phyloP scores from a whole-genome alignment of 177 flowering plant genomes.

The Tripterygium wilfordii region DNA sequence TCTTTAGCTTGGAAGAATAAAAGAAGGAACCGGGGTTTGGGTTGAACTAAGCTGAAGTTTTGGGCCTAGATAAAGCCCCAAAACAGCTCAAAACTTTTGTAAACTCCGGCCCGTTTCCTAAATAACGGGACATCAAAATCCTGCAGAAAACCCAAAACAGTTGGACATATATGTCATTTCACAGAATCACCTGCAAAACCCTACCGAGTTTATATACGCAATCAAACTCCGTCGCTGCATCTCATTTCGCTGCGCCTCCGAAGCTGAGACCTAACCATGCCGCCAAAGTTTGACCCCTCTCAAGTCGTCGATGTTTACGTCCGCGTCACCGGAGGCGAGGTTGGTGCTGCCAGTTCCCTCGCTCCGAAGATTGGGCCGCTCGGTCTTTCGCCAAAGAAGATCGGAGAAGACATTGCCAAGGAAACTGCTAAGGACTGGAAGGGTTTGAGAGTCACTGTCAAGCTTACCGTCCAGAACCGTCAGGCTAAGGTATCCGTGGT shows the following conservation, averaged over 20 bases:
- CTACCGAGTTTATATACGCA: background rate
- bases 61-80: too few species aligned
- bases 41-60: too few species aligned
- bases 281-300: constrained; percentile 43
- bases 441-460: constrained; percentile 84
- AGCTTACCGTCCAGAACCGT: constrained; percentile 83
- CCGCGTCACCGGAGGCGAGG: constrained; percentile 48
- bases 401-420: constrained; percentile 84
- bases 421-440: constrained; percentile 92
- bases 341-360: constrained; percentile 45
- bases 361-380: constrained; percentile 51
- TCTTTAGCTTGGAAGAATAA: too few species aligned
- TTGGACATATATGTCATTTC: too few species aligned
- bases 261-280: constrained; percentile 16
- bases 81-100: too few species aligned
- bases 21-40: too few species aligned
- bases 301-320: constrained; percentile 46
- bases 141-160: too few species aligned
- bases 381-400: constrained; percentile 80
- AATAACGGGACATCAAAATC: too few species aligned
- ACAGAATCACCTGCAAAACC: too few species aligned
- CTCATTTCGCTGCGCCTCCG: constrained; percentile 6
- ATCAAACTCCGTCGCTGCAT: too few species aligned
- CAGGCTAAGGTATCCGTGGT: constrained; percentile 79
- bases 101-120: too few species aligned